Conservation (phyloP, 495 filamentous ascomycete species). For the Penicillium goetzii region DNA sequence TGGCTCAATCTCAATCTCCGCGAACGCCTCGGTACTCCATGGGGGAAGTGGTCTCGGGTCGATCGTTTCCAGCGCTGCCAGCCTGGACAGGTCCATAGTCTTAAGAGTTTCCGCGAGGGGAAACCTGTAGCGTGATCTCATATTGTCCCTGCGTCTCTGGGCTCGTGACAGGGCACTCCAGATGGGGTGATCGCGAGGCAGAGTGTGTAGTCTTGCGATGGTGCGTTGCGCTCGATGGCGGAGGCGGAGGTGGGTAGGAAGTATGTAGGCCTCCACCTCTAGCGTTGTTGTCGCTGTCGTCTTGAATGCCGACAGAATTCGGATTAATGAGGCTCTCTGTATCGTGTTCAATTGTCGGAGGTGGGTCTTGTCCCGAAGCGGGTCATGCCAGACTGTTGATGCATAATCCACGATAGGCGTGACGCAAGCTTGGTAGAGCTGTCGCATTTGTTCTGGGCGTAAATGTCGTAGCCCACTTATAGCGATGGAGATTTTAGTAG, state of each 20-base stretch:
- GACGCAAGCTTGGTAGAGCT: conserved; percentile 17
- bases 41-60: neutral
- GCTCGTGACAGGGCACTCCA: neutral
- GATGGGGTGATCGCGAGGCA: neutral
- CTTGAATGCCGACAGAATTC: conserved; percentile 2
- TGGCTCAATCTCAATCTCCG: conserved; percentile 27
- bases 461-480: conserved; percentile 11
- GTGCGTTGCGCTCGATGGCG: conserved; percentile 2
- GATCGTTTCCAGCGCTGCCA: conserved; percentile 26
- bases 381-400: conserved; percentile 18
- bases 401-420: conserved; percentile 13
- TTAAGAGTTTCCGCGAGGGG: conserved; percentile 22
- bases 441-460: conserved; percentile 19
- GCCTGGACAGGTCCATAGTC: conserved; percentile 19
- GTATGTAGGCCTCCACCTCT: neutral
- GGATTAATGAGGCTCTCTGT: conserved; percentile 10
- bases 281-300: neutral
- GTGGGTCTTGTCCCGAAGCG: conserved; percentile 17
- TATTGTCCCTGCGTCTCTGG: conserved; percentile 11
- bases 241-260: neutral
- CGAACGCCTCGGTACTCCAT: conserved; percentile 28
- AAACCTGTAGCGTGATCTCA: conserved; percentile 11
- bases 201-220: conserved; percentile 3
- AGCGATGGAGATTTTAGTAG: conserved; percentile 9
- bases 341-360: conserved; percentile 17